A percentile compares a stretch with the other conserved stretches of the same genome.
phyloP scores from a whole-genome alignment of 345 rosid species.

The Hypericum androsaemum region DNA sequence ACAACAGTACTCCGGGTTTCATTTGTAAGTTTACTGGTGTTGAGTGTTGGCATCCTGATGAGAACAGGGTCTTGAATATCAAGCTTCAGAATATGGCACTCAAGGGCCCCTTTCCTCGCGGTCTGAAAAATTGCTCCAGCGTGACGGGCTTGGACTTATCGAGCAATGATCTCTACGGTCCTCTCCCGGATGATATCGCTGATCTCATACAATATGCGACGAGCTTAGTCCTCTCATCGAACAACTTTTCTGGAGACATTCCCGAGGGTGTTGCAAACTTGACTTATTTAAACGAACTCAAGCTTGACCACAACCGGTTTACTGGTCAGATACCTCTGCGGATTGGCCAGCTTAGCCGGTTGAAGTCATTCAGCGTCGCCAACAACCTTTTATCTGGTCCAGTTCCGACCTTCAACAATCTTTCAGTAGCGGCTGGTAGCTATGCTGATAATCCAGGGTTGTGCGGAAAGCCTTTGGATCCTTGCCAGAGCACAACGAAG shows the following conservation, averaged over 20 bases:
- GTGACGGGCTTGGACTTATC: neutral
- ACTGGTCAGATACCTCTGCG: neutral
- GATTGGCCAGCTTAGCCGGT: neutral
- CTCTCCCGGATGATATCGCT: neutral
- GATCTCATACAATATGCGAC: neutral
- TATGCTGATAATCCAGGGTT: neutral
- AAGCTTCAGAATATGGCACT: constrained; percentile 14
- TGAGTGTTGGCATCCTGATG: constrained; percentile 27
- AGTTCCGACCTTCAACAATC: neutral
- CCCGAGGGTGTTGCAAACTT: neutral
- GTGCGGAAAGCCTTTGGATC: neutral
- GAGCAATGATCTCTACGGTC: neutral
- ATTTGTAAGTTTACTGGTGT: constrained; percentile 19
- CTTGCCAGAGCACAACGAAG: neutral
- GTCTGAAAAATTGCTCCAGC: constrained; percentile 12
- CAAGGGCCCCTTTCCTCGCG: constrained; percentile 19
- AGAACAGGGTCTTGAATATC: constrained; percentile 22
- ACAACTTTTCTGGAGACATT: neutral
- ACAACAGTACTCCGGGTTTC: constrained; percentile 15
- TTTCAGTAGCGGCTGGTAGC: neutral
- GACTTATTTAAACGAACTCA: neutral
- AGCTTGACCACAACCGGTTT: neutral
- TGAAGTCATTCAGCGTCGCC: neutral
- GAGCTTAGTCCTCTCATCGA: neutral
- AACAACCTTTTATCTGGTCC: neutral